Evolutionary conservation across 2,329 filamentous ascomycete species (phyloP).

Genomic region (Xylariomycetidae sp.): DNA sequence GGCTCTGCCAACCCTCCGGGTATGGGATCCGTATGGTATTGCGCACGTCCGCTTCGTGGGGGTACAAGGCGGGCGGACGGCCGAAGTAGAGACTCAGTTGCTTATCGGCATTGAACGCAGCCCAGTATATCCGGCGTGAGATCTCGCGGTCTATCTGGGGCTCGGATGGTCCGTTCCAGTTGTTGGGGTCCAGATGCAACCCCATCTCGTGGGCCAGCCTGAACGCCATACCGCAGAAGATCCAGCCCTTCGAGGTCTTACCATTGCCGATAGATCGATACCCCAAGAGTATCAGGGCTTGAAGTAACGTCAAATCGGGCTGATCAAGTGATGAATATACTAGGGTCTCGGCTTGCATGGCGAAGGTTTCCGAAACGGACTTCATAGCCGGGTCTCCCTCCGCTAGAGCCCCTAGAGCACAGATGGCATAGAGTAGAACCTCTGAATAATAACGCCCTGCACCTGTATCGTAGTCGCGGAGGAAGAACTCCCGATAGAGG

Average conservation of each 20-base stretch:
- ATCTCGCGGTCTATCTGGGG: conserved; percentile 41
- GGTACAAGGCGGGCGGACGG: conserved; percentile 44
- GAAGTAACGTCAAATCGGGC: conserved; percentile 42
- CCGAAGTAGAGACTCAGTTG: conserved; percentile 48
- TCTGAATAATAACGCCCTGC: conserved; percentile 46
- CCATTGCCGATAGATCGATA: conserved; percentile 44
- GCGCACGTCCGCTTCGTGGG: conserved; percentile 43
- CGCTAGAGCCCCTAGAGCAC: conserved; percentile 44
- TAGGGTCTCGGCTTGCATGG: conserved; percentile 39
- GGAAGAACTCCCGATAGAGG: conserved; percentile 46
- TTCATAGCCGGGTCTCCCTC: conserved; percentile 31
- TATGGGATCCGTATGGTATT: conserved; percentile 45
- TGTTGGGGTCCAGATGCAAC: conserved; percentile 45
- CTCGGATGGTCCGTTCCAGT: conserved; percentile 39
- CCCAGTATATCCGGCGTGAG: conserved; percentile 45
- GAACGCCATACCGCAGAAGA: conserved; percentile 49
- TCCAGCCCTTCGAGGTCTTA: conserved; percentile 45
- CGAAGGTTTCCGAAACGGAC: conserved; percentile 38
- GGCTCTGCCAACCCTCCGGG: conserved; percentile 41
- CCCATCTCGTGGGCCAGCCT: conserved; percentile 48
- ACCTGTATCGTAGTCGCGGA: conserved; percentile 43
- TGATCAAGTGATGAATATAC: conserved; percentile 39
- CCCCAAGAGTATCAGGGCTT: conserved; percentile 40
- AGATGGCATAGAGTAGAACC: conserved; percentile 43
- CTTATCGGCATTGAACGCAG: conserved; percentile 45